A percentile compares a stretch with the other conserved stretches of the same genome.
Conservation (phyloP, 2,329 filamentous ascomycete genomes). For the Dactylellina sp. region DNA sequence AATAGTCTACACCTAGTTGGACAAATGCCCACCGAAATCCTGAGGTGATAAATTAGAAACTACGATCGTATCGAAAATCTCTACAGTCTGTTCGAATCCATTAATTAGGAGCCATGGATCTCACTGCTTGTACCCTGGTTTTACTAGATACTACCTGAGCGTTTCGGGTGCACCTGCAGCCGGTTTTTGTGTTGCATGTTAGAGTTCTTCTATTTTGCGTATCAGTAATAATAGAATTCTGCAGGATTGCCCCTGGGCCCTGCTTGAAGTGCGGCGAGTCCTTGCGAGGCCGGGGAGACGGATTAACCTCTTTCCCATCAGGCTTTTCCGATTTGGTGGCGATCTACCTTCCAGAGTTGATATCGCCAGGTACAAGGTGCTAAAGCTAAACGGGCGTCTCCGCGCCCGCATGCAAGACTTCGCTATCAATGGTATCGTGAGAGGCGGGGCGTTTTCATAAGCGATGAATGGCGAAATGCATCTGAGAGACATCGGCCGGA, state of each 20-base stretch:
- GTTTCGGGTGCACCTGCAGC: conserved; percentile 37
- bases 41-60: conserved; percentile 14
- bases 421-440: background rate
- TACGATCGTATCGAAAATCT: conserved; percentile 28
- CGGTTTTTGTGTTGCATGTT: conserved; percentile 19
- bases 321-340: background rate
- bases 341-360: background rate
- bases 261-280: conserved; percentile 1
- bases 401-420: background rate
- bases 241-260: conserved; percentile 13
- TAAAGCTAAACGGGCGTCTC: background rate
- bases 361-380: conserved; percentile 2
- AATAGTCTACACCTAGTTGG: conserved; percentile 23
- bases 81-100: no score
- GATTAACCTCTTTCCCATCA: background rate
- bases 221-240: conserved; percentile 44
- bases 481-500: background rate
- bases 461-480: background rate
- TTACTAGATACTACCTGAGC: conserved; percentile 17
- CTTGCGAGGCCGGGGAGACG: background rate
- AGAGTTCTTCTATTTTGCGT: conserved; percentile 10
- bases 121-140: conserved; percentile 5
- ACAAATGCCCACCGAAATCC: background rate
- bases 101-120: no score
- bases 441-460: background rate